Percentiles rank a stretch among this genome's conserved stretches.
Evolutionary conservation across 306 rosid species (phyloP).

Genomic region (Abrus pulchellus): DNA sequence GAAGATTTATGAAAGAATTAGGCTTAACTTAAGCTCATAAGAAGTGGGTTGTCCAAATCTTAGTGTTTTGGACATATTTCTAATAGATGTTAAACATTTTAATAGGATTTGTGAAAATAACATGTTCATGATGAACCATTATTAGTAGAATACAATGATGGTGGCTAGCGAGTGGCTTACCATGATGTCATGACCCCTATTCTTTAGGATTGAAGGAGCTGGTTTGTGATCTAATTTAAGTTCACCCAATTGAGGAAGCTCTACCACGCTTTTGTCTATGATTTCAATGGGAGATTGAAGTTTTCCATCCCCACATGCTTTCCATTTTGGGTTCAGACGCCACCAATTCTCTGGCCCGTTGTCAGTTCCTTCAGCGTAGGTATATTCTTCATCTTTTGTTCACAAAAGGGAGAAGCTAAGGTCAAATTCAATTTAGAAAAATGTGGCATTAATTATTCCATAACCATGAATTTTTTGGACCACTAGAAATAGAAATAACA

Average conservation of each 20-base stretch:
- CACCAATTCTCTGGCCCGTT: conserved; percentile 84
- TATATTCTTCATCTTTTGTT: conserved; percentile 64
- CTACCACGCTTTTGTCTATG: conserved; percentile 50
- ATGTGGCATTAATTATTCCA: conserved; percentile 19
- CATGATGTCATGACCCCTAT: conserved; percentile 71
- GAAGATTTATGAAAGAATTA: background rate
- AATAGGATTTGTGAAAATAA: background rate
- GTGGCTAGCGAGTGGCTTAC: conserved; percentile 55
- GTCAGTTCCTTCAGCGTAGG: conserved; percentile 58
- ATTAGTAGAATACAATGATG: background rate
- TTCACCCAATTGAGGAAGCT: conserved; percentile 59
- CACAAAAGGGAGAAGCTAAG: background rate
- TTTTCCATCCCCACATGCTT: conserved; percentile 67
- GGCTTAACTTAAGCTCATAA: too few species aligned
- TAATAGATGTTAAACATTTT: too few species aligned
- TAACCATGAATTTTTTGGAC: conserved; percentile 26
- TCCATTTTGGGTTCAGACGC: conserved; percentile 67
- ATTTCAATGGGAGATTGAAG: conserved; percentile 87
- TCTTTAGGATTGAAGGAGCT: conserved; percentile 69
- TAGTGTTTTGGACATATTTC: too few species aligned
- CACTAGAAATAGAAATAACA: background rate
- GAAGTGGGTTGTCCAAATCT: too few species aligned
- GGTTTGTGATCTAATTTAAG: conserved; percentile 63
- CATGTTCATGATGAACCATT: background rate
- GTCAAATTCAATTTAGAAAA: background rate